Evolutionary conservation across 495 filamentous ascomycete species (phyloP), one percentile per base, ranked within the genome.

Genomic region (Xylaria cubensis): DNA sequence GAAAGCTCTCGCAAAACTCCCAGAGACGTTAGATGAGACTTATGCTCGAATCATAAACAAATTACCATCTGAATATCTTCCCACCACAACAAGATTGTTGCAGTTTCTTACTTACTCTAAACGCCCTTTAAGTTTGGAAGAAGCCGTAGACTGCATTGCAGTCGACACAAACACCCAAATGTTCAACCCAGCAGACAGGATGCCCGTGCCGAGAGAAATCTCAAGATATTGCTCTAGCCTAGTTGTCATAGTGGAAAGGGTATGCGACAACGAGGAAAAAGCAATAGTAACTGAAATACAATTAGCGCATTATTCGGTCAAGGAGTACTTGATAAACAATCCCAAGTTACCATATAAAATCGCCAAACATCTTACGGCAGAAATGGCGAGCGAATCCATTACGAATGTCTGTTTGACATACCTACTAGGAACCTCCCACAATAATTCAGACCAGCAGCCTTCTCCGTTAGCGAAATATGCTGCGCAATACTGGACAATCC

Each of bases 41-140:
- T 66, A 66, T 24, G 29, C 26, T 66, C 64, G 42, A 50, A 51
- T 66, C 4, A 36, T 66, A 29, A 17, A 0, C 1, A 36, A 21
- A 0, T 12, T 66, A 39, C 29, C 44, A 0, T 12, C 36, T 0
- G 46, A 51, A 10, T 24, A 50, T 24, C 2, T 13, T 3, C 26
- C 1, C 26, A 34, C 3, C 1, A 26, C 64, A 10, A 51, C 8
- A 15, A 51, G 64, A 24, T 3, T 66, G 0, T 34, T 66, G 4
- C 64, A 66, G 21, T 66, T 66, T 29, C 64, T 66, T 8, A 21
- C 64, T 29, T 66, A 36, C 15, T 44, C 64, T 24, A 32, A 66
- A 36, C 44, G 46, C 5, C 42, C 46, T 10, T 36, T 66, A 17
- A 39, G 4, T 3, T 12, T 66, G 21, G 24, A 66, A 51, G 64